Conservation (phyloP, 2,329 filamentous ascomycete genomes). For the Colletotrichum karsti region DNA sequence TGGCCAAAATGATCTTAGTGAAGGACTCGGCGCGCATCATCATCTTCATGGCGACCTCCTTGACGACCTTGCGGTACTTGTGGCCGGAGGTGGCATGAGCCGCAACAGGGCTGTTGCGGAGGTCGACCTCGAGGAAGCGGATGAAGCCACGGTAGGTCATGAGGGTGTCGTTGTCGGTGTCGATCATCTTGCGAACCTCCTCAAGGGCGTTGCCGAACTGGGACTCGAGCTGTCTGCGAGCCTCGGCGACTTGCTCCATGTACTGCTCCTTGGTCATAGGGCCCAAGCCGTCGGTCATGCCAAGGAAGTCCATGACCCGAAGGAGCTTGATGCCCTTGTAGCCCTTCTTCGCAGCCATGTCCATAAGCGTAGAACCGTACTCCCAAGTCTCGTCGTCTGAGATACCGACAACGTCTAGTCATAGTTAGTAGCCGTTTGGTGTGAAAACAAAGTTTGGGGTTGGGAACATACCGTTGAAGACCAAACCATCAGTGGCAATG, state of each 20-base stretch:
- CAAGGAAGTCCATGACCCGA: constrained; percentile 45
- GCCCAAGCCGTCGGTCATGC: constrained; percentile 27
- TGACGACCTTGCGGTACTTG: constrained; percentile 31
- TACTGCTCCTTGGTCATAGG: constrained; percentile 22
- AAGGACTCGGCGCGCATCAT: constrained; percentile 30
- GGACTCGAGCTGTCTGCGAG: constrained; percentile 18
- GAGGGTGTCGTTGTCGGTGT: constrained; percentile 31
- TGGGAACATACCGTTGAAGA: constrained; percentile 35
- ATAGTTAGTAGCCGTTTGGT: not conserved
- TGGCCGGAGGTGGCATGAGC: constrained; percentile 19
- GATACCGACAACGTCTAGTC: constrained; percentile 50
- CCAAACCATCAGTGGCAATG: constrained; percentile 52
- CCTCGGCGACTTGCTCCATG: constrained; percentile 19
- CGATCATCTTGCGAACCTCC: constrained; percentile 28
- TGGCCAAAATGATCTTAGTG: constrained; percentile 29
- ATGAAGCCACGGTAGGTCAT: constrained; percentile 32
- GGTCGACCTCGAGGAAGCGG: constrained; percentile 28
- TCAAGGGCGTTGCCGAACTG: constrained; percentile 22
- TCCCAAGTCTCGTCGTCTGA: constrained; percentile 49
- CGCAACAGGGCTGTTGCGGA: constrained; percentile 24
- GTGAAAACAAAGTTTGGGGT: fast-evolving
- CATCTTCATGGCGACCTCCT: constrained; percentile 30
- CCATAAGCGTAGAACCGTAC: constrained; percentile 45
- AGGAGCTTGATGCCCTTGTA: constrained; percentile 43
- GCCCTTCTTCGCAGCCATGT: constrained; percentile 42